Base-by-base conservation (phyloP, 2,329 filamentous ascomycete species). In the Epichloe sibirici region DNA sequence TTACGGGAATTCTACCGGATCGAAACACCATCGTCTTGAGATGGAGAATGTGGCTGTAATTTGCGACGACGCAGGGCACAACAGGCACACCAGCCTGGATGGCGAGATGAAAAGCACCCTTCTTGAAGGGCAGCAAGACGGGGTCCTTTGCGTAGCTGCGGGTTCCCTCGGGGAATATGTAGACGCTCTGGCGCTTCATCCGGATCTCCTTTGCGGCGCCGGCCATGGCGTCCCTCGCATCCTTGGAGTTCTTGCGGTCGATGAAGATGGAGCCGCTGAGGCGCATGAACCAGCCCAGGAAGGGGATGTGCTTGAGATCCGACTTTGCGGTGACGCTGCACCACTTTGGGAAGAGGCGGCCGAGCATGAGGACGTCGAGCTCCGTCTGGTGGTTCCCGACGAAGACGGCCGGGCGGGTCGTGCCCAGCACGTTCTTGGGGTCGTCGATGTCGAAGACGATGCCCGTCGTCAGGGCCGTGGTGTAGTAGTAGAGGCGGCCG, bases 381-480 rank as follows among this genome's bases (percentile, higher is more conserved):
- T 97, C 93, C 23, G 87, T 89, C 77, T 98, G 93, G 72, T 98
- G 93, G 71, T 97, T 97, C 42, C 86, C 87, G 60, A 98, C 77
- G 63, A 98, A 90, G 53, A 98, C 86, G 53, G 88, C 90, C 1
- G 93, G 93, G 49, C 91, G 81, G 31, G 74, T 75, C 9, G 75
- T 83, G 46, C 72, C 71, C 54, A 90, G 79, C 59, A 83, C 66
- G 58, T 82, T 69, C 55, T 81, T 65, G 40, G 81, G 67, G 61
- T 90, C 88, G 45, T 85, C 77, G 48, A 95, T 71, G 56, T 79
- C 75, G 65, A 97, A 96, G 54, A 75, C 78, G 48, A 96, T 77
- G 55, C 91, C 91, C 1, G 89, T 90, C 47, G 81, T 78, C 45
- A 78, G 68, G 59, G 76, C 76, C 86, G 95, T 94, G 59, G 79